Evolutionary conservation across 331 rosid species (phyloP).

Genomic region (Stylosanthes scabra): DNA sequence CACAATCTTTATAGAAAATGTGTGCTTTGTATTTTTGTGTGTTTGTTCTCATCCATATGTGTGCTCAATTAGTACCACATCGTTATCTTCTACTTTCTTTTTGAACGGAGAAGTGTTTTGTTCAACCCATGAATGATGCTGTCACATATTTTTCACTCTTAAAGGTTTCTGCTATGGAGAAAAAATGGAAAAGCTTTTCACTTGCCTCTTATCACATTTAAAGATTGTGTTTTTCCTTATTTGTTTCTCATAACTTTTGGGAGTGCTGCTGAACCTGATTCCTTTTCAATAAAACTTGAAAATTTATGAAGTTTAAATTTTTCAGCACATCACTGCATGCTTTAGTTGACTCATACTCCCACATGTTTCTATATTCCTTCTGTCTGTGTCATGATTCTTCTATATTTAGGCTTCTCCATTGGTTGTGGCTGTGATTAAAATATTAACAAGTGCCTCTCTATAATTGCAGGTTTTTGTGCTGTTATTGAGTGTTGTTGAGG

Average conservation of each 20-base stretch:
- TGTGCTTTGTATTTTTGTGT: neutral
- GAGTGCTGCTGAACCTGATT: constrained; percentile 16
- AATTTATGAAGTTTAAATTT: too few relatives aligned
- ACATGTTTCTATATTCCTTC: neutral
- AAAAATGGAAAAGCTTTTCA: too few relatives aligned
- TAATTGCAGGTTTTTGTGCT: constrained; percentile 40
- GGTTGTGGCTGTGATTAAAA: neutral
- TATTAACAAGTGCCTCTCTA: constrained; percentile 2
- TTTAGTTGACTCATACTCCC: constrained; percentile 1
- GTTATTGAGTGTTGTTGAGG: constrained; percentile 15
- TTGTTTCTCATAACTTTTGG: too few relatives aligned
- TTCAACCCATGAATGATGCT: too few relatives aligned
- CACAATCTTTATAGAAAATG: neutral
- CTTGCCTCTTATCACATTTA: too few relatives aligned
- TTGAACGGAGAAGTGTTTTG: too few relatives aligned
- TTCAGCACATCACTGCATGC: constrained; percentile 24
- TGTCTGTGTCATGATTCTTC: neutral
- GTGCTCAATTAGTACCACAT: neutral
- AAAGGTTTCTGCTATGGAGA: too few relatives aligned
- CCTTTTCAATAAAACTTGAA: constrained; percentile 8
- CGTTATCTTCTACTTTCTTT: neutral
- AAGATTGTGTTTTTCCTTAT: too few relatives aligned
- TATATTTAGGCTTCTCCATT: neutral
- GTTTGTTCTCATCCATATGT: neutral
- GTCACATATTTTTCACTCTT: too few relatives aligned